Evolutionary conservation across 2,329 filamentous ascomycete genomes (phyloP).

Genomic region (Aspergillus sp.): DNA sequence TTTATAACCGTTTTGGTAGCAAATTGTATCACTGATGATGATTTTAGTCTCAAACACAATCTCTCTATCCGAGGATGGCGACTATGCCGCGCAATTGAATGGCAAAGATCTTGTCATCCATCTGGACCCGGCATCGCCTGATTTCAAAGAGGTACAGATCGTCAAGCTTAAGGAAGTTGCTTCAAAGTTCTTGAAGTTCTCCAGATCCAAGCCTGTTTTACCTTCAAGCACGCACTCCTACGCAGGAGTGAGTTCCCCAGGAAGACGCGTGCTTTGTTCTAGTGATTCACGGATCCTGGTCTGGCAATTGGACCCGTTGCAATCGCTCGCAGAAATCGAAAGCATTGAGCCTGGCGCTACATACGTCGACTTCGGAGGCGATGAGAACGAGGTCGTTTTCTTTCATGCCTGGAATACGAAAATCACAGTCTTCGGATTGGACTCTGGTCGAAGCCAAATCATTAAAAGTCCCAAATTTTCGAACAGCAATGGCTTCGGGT

Average conservation of each 20-base stretch:
- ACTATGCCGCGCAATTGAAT: slow-evolving; percentile 30
- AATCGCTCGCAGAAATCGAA: slow-evolving; percentile 44
- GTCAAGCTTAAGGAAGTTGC: slow-evolving; percentile 35
- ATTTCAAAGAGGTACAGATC: slow-evolving; percentile 34
- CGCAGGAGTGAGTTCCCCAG: slow-evolving; percentile 19
- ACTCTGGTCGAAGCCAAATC: slow-evolving; percentile 37
- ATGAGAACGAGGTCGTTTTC: slow-evolving; percentile 40
- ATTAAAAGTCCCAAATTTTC: slow-evolving; percentile 45
- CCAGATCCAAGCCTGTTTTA: slow-evolving; percentile 11
- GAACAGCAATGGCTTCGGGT: slow-evolving; percentile 38
- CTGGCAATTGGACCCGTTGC: slow-evolving; percentile 40
- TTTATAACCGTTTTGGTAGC: slow-evolving; percentile 1
- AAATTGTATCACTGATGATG: slow-evolving; percentile 1
- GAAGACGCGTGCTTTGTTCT: slow-evolving; percentile 36
- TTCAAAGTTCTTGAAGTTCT: slow-evolving; percentile 36
- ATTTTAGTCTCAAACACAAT: slow-evolving; percentile 18
- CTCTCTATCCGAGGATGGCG: slow-evolving; percentile 33
- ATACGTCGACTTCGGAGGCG: slow-evolving; percentile 41
- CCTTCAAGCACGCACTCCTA: neutral
- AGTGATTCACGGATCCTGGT: slow-evolving; percentile 38
- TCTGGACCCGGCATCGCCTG: slow-evolving; percentile 30
- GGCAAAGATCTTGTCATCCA: slow-evolving; percentile 38
- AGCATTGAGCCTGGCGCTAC: slow-evolving; percentile 39
- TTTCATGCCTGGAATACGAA: slow-evolving; percentile 45
- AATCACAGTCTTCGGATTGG: slow-evolving; percentile 38